Percentiles rank a stretch among this genome's conserved stretches.
Evolutionary conservation across 2,329 filamentous ascomycete species (phyloP).

Genomic region (Cephalotrichum gorgonifer): DNA sequence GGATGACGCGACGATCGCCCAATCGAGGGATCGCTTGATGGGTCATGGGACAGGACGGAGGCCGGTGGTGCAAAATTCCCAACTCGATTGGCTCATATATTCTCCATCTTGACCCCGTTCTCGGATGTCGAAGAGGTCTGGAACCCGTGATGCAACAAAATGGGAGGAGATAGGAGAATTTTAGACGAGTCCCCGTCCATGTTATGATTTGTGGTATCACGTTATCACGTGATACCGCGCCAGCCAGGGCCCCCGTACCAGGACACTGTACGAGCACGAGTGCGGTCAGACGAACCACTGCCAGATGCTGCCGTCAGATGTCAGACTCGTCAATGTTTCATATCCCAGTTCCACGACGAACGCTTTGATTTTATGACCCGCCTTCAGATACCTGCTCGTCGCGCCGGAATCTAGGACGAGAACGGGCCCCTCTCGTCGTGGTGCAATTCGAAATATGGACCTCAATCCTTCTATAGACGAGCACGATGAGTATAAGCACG

Average conservation of each 20-base stretch:
- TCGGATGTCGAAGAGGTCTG: too few relatives aligned
- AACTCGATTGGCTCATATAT: too few relatives aligned
- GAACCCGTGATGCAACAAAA: not conserved
- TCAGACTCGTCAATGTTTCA: constrained; percentile 6
- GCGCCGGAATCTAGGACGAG: not conserved
- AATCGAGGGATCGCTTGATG: too few relatives aligned
- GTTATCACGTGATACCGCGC: constrained; percentile 2
- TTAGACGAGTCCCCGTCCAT: not conserved
- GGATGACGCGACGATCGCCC: too few relatives aligned
- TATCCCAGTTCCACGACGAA: not conserved
- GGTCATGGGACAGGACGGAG: too few relatives aligned
- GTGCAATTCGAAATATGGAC: constrained; percentile 30
- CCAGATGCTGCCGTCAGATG: too few relatives aligned
- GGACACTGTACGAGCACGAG: too few relatives aligned
- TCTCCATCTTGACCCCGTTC: too few relatives aligned
- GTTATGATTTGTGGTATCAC: not conserved
- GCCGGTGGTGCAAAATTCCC: too few relatives aligned
- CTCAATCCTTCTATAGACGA: constrained; percentile 46
- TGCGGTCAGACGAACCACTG: too few relatives aligned
- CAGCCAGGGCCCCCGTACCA: not conserved
- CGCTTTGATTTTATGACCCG: not conserved
- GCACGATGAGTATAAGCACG: constrained; percentile 48
- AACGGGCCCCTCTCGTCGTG: not conserved
- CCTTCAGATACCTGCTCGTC: not conserved
- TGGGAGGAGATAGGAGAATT: not conserved